Evolutionary conservation across 148 eudicot species (phyloP).

Genomic region (Amaranthus hypochondriacus): DNA sequence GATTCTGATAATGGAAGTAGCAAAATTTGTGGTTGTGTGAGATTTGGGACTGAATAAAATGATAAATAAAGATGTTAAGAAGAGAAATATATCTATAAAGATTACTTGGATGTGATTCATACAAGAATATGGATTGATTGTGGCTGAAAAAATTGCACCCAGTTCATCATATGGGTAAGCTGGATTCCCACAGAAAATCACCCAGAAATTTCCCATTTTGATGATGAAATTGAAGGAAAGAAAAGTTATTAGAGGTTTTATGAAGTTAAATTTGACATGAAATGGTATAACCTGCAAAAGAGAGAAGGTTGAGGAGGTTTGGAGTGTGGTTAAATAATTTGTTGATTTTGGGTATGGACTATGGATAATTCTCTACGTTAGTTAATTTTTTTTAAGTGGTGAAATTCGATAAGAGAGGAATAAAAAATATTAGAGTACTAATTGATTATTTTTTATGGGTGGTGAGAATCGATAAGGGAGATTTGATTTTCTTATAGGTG

Average conservation of each 20-base stretch:
- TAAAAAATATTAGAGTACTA: too few relatives aligned
- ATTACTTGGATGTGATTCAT: slow-evolving; percentile 24
- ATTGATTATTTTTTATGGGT: too few relatives aligned
- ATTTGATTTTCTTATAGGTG: too few relatives aligned
- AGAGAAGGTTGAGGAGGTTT: neutral
- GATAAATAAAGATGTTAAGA: slow-evolving; percentile 11
- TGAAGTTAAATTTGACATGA: neutral
- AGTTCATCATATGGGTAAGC: neutral
- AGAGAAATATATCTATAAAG: slow-evolving; percentile 11
- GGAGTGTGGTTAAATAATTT: neutral
- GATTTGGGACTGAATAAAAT: slow-evolving; percentile 4
- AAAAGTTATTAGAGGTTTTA: neutral
- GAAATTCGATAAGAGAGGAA: too few relatives aligned
- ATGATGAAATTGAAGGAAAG: neutral
- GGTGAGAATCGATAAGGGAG: too few relatives aligned
- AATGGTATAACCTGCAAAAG: neutral
- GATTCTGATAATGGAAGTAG: neutral
- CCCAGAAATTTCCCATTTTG: slow-evolving; percentile 17
- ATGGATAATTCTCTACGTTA: too few relatives aligned
- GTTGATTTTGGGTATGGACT: too few relatives aligned
- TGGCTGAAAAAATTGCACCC: slow-evolving; percentile 3
- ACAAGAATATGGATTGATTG: slow-evolving; percentile 26
- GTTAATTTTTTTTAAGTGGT: too few relatives aligned
- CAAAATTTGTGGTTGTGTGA: neutral
- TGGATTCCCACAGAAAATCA: slow-evolving; percentile 22